Evolutionary conservation across 176 grass and related monocot species (phyloP).

Genomic region (Oryza officinalis): DNA sequence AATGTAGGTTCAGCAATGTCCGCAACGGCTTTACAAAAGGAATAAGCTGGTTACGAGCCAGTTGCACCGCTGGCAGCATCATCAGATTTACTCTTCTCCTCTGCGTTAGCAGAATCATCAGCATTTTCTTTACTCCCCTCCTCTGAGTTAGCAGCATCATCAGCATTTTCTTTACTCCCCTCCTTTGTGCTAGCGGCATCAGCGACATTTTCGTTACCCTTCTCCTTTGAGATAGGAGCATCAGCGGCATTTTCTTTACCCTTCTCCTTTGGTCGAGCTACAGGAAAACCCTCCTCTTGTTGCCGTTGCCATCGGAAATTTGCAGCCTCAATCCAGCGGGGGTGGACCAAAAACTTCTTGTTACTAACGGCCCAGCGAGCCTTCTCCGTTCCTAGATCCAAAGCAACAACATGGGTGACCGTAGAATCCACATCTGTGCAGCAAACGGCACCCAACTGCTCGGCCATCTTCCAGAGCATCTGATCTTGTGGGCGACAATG

Average conservation of each 20-base stretch:
- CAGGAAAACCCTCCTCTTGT: constrained; percentile 59
- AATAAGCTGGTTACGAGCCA: background rate
- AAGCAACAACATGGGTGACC: constrained; percentile 68
- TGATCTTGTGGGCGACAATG: constrained; percentile 43
- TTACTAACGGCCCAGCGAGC: constrained; percentile 56
- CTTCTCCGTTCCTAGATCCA: constrained; percentile 58
- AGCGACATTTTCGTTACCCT: background rate
- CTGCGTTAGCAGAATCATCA: no score
- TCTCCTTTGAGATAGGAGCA: background rate
- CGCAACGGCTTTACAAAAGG: background rate
- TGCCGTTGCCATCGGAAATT: constrained; percentile 62
- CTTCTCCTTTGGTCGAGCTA: constrained; percentile 25
- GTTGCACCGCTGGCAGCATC: background rate
- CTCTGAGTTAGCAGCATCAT: no score
- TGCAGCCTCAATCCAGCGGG: constrained; percentile 70
- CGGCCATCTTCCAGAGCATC: constrained; percentile 77
- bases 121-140: no score
- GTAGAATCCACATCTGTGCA: constrained; percentile 52
- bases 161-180: no score
- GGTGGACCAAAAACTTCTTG: constrained; percentile 74
- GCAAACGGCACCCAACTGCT: constrained; percentile 75
- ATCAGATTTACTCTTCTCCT: background rate
- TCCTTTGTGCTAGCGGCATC: no score
- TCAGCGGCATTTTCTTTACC: constrained; percentile 20
- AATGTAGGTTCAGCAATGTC: background rate